Percentiles rank a stretch among this genome's conserved stretches.
phyloP scores from a whole-genome alignment of 805 yeast genomes.

The Candida anglica region DNA sequence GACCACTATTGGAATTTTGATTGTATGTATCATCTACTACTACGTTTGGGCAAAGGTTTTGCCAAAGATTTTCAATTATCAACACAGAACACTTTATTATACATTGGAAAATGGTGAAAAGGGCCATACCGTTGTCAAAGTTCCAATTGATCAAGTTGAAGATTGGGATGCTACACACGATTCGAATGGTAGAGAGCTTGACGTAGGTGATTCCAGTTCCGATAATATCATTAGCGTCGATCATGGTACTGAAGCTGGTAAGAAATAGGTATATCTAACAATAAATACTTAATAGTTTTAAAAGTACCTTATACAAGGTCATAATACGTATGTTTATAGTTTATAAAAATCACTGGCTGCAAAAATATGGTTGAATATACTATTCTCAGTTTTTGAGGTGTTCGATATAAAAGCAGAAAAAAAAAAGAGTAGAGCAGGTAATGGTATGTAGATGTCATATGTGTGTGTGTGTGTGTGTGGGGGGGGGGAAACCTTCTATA shows the following conservation, averaged over 20 bases:
- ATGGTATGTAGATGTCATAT: no score
- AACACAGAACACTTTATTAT: constrained; percentile 26
- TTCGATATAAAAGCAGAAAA: no score
- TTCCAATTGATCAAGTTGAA: constrained; percentile 21
- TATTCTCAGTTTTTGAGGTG: no score
- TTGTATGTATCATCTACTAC: constrained; percentile 29
- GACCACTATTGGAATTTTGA: constrained; percentile 29
- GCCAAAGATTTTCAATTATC: constrained; percentile 28
- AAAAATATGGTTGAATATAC: no score
- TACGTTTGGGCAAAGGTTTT: constrained; percentile 31
- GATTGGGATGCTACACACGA: constrained; percentile 28
- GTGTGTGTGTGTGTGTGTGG: no score
- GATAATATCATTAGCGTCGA: not conserved
- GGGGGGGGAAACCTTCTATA: no score
- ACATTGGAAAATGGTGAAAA: constrained; percentile 31
- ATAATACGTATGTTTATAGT: no score
- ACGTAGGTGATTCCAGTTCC: constrained; percentile 1
- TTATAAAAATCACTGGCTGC: no score
- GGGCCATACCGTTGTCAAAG: constrained; percentile 37
- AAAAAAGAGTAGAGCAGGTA: no score
- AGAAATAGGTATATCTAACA: no score
- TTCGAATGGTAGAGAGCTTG: constrained; percentile 7
- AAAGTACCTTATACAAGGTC: no score
- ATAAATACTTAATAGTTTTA: no score
- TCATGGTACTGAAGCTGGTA: not conserved